Base-by-base conservation (phyloP, 139 green algal genomes). In the Haematococcus sp. region DNA sequence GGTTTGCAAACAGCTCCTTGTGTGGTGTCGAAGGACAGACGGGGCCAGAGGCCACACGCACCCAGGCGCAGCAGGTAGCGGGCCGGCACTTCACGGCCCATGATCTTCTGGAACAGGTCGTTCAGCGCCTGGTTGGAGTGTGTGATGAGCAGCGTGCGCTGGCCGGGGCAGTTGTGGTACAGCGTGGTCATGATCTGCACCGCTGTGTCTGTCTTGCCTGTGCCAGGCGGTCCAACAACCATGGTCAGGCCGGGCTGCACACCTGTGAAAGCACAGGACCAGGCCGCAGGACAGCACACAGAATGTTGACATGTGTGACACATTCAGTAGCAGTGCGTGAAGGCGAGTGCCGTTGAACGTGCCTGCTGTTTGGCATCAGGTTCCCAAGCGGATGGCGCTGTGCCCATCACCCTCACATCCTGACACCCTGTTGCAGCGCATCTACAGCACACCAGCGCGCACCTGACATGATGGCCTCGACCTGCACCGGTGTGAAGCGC, bases 101-200 rank as follows among this genome's bases (percentile, higher is more conserved):
- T 90, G 66, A 98, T 92, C 87, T 99, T 98, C 49, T 82, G 34
- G 78, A 97, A 97, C 44, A 98, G 75, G 79, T 98, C 94, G 71
- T 98, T 98, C 5, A 98, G 86, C 0, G 94, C 94, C 79, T 98
- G 91, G 78, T 99, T 99, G 61, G 92, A 98, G 83, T 99, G 95
- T 0, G 95, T 97, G 83, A 99, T 94, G 60, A 99, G 85, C 74
- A 99, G 88, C 34, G 90, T 97, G 52, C 93, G 90, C 84, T 98
- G 90, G 0, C 64, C 79, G 0, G 95, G 95, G 83, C 85, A 94
- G 85, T 98, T 99, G 88, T 94, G 87, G 83, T 98, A 97, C 46
- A 99, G 84, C 70, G 97, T 83, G 66, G 93, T 80, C 80, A 97
- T 88, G 71, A 98, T 94, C 80, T 93, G 88, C 61, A 98, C 94